Conservation (phyloP, 257 asterid species). For the Penstemon davidsonii region DNA sequence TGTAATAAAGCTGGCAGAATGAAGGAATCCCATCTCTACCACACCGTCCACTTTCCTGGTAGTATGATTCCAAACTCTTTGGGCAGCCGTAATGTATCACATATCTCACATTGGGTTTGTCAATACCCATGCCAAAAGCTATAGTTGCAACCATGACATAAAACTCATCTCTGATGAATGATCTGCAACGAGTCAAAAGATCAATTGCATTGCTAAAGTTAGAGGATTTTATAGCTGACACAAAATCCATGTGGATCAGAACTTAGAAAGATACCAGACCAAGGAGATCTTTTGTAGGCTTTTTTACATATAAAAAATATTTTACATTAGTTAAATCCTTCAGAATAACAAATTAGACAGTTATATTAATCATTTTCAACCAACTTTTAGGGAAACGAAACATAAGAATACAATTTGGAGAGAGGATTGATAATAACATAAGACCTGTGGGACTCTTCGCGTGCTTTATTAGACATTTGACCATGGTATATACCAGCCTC, state of each 20-base stretch:
- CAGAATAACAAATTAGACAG: not conserved
- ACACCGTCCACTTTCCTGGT: conserved; percentile 98
- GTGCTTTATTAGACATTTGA: conserved; percentile 79
- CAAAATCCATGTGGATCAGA: conserved; percentile 11
- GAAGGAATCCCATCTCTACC: conserved; percentile 96
- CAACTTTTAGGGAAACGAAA: conserved; percentile 11
- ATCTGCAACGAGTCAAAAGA: conserved; percentile 50
- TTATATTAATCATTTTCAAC: conserved; percentile 11
- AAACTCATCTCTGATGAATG: conserved; percentile 90
- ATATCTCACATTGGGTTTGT: conserved; percentile 87
- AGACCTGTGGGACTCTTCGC: conserved; percentile 86
- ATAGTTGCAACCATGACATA: conserved; percentile 93
- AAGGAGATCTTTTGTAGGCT: conserved; percentile 10
- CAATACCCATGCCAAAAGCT: conserved; percentile 99
- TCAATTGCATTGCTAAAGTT: conserved; percentile 15
- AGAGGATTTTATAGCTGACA: not conserved
- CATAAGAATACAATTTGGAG: not conserved
- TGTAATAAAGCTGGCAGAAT: conserved; percentile 77
- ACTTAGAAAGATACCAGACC: conserved; percentile 1
- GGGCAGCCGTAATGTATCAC: conserved; percentile 98
- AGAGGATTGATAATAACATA: conserved; percentile 15
- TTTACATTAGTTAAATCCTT: conserved; percentile 17
- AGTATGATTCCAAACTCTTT: conserved; percentile 94
- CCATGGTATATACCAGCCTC: conserved; percentile 89
- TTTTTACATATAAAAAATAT: not conserved